These are phyloP conservation scores for Arthrobotrys megalospora DNA, from an alignment of 2,329 filamentous ascomycete species.

Conservation along the genomic window DNA sequence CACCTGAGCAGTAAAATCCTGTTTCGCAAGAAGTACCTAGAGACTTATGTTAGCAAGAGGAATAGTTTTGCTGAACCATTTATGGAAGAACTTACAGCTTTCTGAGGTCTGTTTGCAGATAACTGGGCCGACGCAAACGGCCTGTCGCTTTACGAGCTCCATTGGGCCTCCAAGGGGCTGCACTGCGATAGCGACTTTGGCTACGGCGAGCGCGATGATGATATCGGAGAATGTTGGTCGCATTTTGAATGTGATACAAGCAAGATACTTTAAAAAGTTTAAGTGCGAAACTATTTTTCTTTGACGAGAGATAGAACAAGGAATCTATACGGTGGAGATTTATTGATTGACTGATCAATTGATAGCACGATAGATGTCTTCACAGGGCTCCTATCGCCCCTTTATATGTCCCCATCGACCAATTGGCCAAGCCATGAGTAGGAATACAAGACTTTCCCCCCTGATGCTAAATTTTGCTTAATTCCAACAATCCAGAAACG, in stretches of 20 bases:
- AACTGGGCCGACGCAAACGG: slow-evolving; percentile 42
- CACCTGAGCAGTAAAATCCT: slow-evolving; percentile 51
- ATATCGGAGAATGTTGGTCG: slow-evolving; percentile 22
- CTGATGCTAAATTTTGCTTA: slow-evolving; percentile 30
- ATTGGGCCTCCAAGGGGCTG: slow-evolving; percentile 29
- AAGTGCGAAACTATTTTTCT: too few species aligned
- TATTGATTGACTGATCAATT: background rate
- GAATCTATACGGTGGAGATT: background rate
- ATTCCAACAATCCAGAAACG: slow-evolving; percentile 27
- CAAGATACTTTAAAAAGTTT: background rate
- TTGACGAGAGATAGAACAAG: background rate
- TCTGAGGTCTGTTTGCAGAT: slow-evolving; percentile 32
- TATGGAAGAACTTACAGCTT: slow-evolving; percentile 20
- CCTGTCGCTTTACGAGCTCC: slow-evolving; percentile 44
- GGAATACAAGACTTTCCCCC: background rate
- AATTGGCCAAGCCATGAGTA: background rate
- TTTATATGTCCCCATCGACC: too few species aligned
- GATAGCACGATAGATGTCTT: background rate
- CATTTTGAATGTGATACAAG: background rate
- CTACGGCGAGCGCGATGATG: slow-evolving; percentile 19
- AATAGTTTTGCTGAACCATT: background rate
- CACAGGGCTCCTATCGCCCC: background rate
- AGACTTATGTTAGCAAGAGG: background rate
- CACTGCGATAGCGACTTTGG: slow-evolving; percentile 20
- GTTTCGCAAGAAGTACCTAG: slow-evolving; percentile 44